Evolutionary conservation across 345 rosid species (phyloP).

Genomic region (Hypericum androsaemum): DNA sequence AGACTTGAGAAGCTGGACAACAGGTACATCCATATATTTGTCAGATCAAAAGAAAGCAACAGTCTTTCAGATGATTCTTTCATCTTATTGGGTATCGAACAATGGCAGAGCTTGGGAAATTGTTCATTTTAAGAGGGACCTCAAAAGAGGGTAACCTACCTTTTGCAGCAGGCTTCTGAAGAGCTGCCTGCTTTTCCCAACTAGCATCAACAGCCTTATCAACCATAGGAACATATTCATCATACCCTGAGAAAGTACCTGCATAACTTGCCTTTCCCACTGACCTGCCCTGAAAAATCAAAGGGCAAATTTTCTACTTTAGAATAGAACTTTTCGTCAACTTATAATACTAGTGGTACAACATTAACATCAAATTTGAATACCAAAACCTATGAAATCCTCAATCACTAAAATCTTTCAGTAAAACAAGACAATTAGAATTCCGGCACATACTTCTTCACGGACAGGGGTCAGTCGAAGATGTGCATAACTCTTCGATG

Average conservation of each 20-base stretch:
- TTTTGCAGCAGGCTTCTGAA: conserved; percentile 37
- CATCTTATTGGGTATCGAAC: neutral
- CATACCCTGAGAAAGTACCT: conserved; percentile 73
- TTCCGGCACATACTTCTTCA: conserved; percentile 60
- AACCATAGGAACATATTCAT: conserved; percentile 97
- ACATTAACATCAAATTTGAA: too few relatives aligned
- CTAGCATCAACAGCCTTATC: conserved; percentile 89
- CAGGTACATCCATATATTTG: neutral
- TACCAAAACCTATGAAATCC: neutral
- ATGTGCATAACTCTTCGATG: conserved; percentile 67
- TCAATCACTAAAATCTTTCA: neutral
- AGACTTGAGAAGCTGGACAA: neutral
- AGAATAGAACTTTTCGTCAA: neutral
- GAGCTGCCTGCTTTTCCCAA: conserved; percentile 64
- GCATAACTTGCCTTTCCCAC: conserved; percentile 54
- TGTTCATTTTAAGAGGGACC: neutral
- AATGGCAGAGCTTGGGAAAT: too few relatives aligned
- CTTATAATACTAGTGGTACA: too few relatives aligned
- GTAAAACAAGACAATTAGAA: neutral
- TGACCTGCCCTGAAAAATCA: conserved; percentile 49
- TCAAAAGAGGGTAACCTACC: conserved; percentile 29
- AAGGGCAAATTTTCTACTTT: conserved; percentile 5
- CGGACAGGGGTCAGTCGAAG: conserved; percentile 93
- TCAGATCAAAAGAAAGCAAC: neutral
- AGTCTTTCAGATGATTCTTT: neutral